phyloP scores from a whole-genome alignment of 2,329 filamentous ascomycete species.

The Epicoccum sorghinum region DNA sequence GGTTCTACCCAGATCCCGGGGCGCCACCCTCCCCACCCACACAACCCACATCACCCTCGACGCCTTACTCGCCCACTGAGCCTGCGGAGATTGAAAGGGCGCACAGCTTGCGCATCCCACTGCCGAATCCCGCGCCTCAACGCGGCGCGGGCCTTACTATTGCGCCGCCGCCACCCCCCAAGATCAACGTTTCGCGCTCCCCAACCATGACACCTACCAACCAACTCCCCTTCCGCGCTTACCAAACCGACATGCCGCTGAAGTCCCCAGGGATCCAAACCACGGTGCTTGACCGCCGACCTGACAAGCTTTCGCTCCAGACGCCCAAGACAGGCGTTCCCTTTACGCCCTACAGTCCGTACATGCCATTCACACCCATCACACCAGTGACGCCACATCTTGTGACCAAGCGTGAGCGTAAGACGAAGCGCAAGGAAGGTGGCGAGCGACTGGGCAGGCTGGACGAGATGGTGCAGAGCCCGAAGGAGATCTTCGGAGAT shows the following conservation, averaged over 20 bases:
- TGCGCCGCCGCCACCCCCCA: conserved; percentile 17
- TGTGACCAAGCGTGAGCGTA: conserved; percentile 73
- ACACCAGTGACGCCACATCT: conserved; percentile 79
- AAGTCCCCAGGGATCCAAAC: conserved; percentile 48
- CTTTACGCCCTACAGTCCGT: conserved; percentile 77
- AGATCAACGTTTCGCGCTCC: not conserved
- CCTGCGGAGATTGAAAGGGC: conserved; percentile 45
- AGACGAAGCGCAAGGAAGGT: conserved; percentile 67
- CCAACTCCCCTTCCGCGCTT: conserved; percentile 46
- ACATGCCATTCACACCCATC: conserved; percentile 78
- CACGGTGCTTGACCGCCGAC: conserved; percentile 50
- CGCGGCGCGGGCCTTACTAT: conserved; percentile 6
- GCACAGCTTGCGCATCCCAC: conserved; percentile 44
- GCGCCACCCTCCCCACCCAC: conserved; percentile 61
- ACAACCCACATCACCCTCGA: conserved; percentile 42
- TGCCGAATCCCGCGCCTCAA: conserved; percentile 26
- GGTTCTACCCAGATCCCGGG: conserved; percentile 59
- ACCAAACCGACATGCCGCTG: conserved; percentile 27
- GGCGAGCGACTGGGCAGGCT: conserved; percentile 62
- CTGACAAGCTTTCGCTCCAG: conserved; percentile 36
- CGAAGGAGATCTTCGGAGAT: conserved; percentile 48
- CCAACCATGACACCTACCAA: conserved; percentile 3
- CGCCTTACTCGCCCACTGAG: conserved; percentile 43
- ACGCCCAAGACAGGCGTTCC: conserved; percentile 64
- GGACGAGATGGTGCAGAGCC: conserved; percentile 45